Evolutionary conservation across 1,284 basidiomycete species (phyloP).

Genomic region (Chondrostereum purpureum): DNA sequence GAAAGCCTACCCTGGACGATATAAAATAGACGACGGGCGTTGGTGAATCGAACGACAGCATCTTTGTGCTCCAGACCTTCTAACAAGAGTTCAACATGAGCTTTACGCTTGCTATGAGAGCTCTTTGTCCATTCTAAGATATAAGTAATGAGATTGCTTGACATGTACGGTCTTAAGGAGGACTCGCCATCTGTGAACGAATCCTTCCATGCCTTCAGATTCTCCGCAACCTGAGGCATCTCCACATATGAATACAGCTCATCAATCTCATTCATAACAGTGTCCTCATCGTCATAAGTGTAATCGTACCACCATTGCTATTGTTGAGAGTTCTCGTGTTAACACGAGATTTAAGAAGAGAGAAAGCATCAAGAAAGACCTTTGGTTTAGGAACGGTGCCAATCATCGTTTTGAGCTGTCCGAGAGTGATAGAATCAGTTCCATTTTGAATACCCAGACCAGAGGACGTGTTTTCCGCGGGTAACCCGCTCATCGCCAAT

Average conservation of each 20-base stretch:
- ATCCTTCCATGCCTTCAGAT: slow-evolving; percentile 82
- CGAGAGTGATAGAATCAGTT: slow-evolving; percentile 73
- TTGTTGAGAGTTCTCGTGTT: slow-evolving; percentile 15
- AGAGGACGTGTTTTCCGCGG: background rate
- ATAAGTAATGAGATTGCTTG: too few relatives aligned
- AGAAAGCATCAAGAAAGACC: slow-evolving; percentile 32
- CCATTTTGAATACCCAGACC: slow-evolving; percentile 5
- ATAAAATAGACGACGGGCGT: slow-evolving; percentile 84
- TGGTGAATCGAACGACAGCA: slow-evolving; percentile 77
- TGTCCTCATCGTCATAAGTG: slow-evolving; percentile 92
- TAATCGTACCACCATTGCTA: slow-evolving; percentile 86
- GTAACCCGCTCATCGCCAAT: background rate
- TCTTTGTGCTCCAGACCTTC: slow-evolving; percentile 84
- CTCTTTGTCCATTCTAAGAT: slow-evolving; percentile 73
- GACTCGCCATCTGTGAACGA: slow-evolving; percentile 68
- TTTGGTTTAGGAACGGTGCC: slow-evolving; percentile 68
- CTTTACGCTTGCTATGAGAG: slow-evolving; percentile 51
- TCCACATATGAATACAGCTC: slow-evolving; percentile 99
- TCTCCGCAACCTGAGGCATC: slow-evolving; percentile 86
- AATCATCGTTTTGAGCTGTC: slow-evolving; percentile 74
- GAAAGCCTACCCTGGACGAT: slow-evolving; percentile 73
- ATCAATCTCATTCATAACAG: slow-evolving; percentile 91
- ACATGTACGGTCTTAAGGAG: slow-evolving; percentile 5
- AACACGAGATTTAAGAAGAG: slow-evolving; percentile 11
- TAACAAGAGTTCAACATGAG: slow-evolving; percentile 73